phyloP scores from a whole-genome alignment of 2,329 filamentous ascomycete genomes.

The Colletotrichum camelliae region DNA sequence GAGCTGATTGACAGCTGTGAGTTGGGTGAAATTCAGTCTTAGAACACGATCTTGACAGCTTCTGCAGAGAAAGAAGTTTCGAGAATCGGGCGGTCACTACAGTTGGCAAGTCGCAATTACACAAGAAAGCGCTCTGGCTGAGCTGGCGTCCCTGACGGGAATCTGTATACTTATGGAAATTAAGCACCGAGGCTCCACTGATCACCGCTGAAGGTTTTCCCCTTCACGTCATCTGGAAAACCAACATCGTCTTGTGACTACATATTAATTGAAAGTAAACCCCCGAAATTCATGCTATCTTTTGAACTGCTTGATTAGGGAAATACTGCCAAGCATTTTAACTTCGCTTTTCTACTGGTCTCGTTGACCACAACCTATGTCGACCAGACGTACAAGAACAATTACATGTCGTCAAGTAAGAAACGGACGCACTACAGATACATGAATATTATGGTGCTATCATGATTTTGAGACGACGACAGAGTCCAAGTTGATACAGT shows the following conservation, averaged over 20 bases:
- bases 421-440: not conserved
- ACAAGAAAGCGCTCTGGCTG: not conserved
- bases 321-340: not conserved
- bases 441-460: not conserved
- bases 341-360: not conserved
- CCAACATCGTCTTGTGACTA: not conserved
- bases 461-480: rapidly evolving
- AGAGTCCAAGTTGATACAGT: not conserved
- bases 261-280: not conserved
- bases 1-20: not conserved
- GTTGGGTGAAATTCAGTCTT: not conserved
- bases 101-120: not conserved
- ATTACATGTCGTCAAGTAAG: not conserved
- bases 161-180: not conserved
- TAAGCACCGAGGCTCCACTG: not conserved
- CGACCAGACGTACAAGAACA: not conserved
- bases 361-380: not conserved
- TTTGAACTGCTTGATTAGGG: too few relatives aligned
- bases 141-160: not conserved
- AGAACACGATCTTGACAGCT: not conserved
- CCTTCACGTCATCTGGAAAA: not conserved
- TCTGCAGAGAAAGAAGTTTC: rapidly evolving
- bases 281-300: not conserved
- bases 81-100: not conserved
- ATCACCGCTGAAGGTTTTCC: not conserved